These are phyloP conservation scores for Leavenworthia alabamica DNA, from an alignment of 345 rosid species.

Conservation along the genomic window DNA sequence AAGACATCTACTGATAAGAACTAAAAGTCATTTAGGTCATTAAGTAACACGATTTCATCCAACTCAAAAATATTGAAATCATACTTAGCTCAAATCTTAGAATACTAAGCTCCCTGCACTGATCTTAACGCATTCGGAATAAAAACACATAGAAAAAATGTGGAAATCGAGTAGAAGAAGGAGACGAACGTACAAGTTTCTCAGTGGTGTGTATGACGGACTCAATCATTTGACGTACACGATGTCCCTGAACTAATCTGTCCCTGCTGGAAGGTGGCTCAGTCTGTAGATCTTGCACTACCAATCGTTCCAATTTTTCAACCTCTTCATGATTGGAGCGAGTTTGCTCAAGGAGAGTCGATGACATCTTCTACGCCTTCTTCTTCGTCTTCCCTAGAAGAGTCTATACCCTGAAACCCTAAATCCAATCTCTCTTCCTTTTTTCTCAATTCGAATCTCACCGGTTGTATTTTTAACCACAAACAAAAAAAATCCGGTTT, in stretches of 20 bases:
- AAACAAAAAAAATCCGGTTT: background rate
- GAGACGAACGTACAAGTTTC: conserved; percentile 49
- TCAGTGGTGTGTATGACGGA: conserved; percentile 50
- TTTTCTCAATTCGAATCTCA: background rate
- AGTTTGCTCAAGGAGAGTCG: conserved; percentile 82
- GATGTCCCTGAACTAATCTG: conserved; percentile 80
- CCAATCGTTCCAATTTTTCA: conserved; percentile 73
- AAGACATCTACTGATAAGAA: background rate
- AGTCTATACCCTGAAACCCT: conserved; percentile 11
- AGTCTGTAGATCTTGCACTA: conserved; percentile 84
- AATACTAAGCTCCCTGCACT: background rate
- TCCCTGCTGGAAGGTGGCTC: conserved; percentile 65
- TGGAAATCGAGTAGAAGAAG: background rate
- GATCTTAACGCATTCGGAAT: background rate
- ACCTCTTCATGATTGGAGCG: conserved; percentile 87
- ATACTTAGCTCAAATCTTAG: background rate
- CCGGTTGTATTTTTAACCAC: background rate
- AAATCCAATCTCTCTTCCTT: background rate
- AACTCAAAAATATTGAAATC: too few relatives aligned
- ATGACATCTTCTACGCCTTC: conserved; percentile 48
- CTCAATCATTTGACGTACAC: conserved; percentile 79
- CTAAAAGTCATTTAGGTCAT: background rate
- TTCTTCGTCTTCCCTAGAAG: conserved; percentile 2
- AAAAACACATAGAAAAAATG: background rate
- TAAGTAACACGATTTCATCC: too few relatives aligned